These are phyloP conservation scores for Leccinum pachyderme DNA, from an alignment of 1,284 basidiomycete species.

Conservation along the genomic window DNA sequence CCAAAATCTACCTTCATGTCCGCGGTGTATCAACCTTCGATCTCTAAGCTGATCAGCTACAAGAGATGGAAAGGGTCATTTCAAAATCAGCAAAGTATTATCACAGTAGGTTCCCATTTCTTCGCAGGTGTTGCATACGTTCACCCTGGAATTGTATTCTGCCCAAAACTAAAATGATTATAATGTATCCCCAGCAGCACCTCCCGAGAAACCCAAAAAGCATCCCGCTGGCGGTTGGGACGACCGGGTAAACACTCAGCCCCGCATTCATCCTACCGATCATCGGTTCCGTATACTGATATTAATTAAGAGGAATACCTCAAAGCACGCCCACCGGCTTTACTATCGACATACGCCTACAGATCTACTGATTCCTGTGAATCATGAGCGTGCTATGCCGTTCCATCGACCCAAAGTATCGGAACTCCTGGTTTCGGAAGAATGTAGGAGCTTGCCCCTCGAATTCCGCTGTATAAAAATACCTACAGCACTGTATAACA, in stretches of 20 bases:
- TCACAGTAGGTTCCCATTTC: background rate
- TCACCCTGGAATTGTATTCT: conserved; percentile 27
- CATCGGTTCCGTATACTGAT: background rate
- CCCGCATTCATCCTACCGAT: background rate
- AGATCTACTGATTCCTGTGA: background rate
- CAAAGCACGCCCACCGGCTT: background rate
- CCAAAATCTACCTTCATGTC: conserved; percentile 28
- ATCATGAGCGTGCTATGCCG: background rate
- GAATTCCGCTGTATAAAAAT: background rate
- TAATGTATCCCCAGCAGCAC: background rate
- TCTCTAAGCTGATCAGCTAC: conserved; percentile 28
- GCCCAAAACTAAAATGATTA: conserved; percentile 21
- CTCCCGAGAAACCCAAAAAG: background rate
- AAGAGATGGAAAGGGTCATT: background rate
- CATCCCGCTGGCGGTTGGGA: background rate
- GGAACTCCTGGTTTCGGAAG: background rate
- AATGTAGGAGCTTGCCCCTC: background rate
- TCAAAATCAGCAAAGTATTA: background rate
- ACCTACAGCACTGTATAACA: background rate
- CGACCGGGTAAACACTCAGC: background rate
- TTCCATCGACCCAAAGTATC: background rate
- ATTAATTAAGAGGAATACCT: background rate
- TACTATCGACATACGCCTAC: background rate
- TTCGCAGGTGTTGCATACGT: conserved; percentile 26
- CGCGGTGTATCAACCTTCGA: conserved; percentile 27